Percentiles rank a stretch among this genome's conserved stretches.
Conservation (phyloP, 768 basidiomycete genomes). For the Dentipellis sp. region DNA sequence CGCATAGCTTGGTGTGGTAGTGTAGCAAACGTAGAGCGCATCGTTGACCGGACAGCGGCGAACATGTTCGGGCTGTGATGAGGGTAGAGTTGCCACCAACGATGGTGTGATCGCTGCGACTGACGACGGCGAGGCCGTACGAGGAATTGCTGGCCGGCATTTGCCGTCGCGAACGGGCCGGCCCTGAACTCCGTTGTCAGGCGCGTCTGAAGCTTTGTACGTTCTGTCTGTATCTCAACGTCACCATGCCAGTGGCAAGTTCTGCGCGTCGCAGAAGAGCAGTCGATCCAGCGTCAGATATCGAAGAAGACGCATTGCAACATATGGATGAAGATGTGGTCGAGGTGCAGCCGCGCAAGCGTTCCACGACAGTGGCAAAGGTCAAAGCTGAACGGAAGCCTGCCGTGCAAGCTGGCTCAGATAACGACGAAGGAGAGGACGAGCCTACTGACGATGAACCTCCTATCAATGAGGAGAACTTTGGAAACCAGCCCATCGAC, state of each 20-base stretch:
- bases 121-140: too few species aligned
- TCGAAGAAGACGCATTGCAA: slow-evolving; percentile 45
- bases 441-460: slow-evolving; percentile 28
- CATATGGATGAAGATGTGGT: slow-evolving; percentile 21
- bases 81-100: too few species aligned
- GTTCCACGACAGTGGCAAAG: slow-evolving; percentile 17
- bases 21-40: slow-evolving; percentile 13
- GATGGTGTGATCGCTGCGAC: too few species aligned
- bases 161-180: slow-evolving; percentile 14
- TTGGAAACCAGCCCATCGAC: slow-evolving; percentile 58
- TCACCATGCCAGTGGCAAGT: slow-evolving; percentile 18
- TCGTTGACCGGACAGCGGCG: slow-evolving; percentile 16
- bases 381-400: slow-evolving; percentile 22
- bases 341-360: slow-evolving; percentile 24
- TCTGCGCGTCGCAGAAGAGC: slow-evolving; percentile 31
- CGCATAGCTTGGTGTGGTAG: slow-evolving; percentile 17
- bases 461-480: slow-evolving; percentile 50
- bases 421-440: slow-evolving; percentile 25
- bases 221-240: not conserved
- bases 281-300: slow-evolving; percentile 46
- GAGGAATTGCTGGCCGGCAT: not conserved
- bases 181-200: slow-evolving; percentile 16
- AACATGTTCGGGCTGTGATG: slow-evolving; percentile 2
- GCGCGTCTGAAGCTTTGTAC: slow-evolving; percentile 10
- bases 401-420: slow-evolving; percentile 20